phyloP scores from a whole-genome alignment of 257 asterid species.

The Petunia secreta region DNA sequence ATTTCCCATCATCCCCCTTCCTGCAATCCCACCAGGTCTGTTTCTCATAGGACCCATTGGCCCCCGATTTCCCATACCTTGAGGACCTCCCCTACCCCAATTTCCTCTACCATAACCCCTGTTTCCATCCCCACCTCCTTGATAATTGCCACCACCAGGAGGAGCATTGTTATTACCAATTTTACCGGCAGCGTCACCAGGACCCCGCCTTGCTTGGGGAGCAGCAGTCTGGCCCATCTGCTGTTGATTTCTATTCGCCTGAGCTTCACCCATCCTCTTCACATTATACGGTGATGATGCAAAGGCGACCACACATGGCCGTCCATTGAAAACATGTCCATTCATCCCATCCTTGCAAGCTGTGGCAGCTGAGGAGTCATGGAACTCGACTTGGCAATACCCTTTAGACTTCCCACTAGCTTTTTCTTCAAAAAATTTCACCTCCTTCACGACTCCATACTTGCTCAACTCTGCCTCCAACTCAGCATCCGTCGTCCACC shows the following conservation, averaged over 20 bases:
- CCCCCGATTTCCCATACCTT: conserved; percentile 47
- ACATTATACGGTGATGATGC: conserved; percentile 83
- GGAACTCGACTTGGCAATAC: conserved; percentile 91
- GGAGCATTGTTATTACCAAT: conserved; percentile 53
- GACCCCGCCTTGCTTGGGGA: conserved; percentile 61
- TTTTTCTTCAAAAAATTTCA: conserved; percentile 87
- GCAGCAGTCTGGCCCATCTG: conserved; percentile 48
- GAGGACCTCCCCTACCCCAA: conserved; percentile 64
- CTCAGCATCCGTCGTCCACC: conserved; percentile 99
- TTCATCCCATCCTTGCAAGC: conserved; percentile 92
- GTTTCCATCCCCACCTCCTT: conserved; percentile 41
- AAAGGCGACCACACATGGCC: conserved; percentile 94
- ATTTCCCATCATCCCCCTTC: conserved; percentile 68
- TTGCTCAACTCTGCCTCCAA: conserved; percentile 73
- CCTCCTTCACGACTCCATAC: conserved; percentile 89
- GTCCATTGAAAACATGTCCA: conserved; percentile 78
- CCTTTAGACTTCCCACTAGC: conserved; percentile 99
- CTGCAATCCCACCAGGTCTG: conserved; percentile 70
- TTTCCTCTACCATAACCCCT: conserved; percentile 80
- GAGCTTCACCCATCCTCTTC: conserved; percentile 86
- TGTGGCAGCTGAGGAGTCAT: conserved; percentile 71
- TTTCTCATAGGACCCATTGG: conserved; percentile 49
- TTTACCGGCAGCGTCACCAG: conserved; percentile 57
- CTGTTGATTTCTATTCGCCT: conserved; percentile 67
- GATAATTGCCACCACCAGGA: conserved; percentile 47